phyloP scores from a whole-genome alignment of 2,329 filamentous ascomycete genomes.

The Trichoderma sp. region DNA sequence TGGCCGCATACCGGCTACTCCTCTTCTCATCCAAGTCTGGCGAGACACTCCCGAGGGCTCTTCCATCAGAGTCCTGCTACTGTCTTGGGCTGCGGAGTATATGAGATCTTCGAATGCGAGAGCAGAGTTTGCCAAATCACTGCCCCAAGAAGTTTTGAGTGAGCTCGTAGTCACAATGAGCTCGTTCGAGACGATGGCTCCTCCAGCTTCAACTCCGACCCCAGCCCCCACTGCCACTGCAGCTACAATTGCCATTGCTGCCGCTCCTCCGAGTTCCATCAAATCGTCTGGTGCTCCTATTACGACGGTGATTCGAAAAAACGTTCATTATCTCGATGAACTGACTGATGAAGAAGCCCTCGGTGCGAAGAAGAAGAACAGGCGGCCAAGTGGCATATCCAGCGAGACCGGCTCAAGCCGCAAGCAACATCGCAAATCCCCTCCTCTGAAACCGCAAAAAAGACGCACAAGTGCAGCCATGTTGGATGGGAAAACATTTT shows the following conservation, averaged over 20 bases:
- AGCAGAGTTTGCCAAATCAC: conserved; percentile 61
- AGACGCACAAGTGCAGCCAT: conserved; percentile 41
- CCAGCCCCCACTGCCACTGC: not conserved
- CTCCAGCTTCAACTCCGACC: not conserved
- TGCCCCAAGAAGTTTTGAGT: conserved; percentile 65
- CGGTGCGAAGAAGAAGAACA: conserved; percentile 48
- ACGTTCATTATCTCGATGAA: conserved; percentile 54
- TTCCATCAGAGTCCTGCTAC: conserved; percentile 60
- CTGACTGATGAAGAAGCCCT: conserved; percentile 47
- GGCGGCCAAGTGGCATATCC: conserved; percentile 41
- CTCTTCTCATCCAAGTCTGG: conserved; percentile 64
- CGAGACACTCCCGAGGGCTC: conserved; percentile 64
- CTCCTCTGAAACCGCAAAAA: conserved; percentile 44
- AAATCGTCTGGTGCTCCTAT: not conserved
- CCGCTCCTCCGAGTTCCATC: not conserved
- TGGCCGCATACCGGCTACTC: conserved; percentile 59
- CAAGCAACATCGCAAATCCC: conserved; percentile 35
- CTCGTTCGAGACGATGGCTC: conserved; percentile 47
- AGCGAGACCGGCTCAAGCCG: conserved; percentile 3
- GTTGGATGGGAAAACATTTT: conserved; percentile 41
- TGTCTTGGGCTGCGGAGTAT: conserved; percentile 67
- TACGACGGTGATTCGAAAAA: conserved; percentile 44
- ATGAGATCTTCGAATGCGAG: conserved; percentile 61
- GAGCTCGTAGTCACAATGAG: conserved; percentile 67
- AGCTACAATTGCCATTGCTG: not conserved